phyloP scores from a whole-genome alignment of 805 yeast species.

The Metschnikowia proteae region DNA sequence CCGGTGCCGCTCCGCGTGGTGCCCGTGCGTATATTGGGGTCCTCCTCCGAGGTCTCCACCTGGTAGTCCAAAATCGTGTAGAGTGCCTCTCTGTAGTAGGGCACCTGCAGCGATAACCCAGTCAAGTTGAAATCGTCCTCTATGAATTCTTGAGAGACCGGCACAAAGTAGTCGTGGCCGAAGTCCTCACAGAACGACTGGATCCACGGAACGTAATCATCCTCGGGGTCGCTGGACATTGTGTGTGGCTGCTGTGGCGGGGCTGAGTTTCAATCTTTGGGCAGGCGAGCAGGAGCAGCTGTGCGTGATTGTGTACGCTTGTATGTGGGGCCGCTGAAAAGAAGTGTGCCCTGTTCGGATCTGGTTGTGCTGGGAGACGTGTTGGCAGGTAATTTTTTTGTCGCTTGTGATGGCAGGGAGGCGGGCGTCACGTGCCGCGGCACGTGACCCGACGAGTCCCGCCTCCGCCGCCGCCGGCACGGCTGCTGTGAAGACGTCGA shows the following conservation, averaged over 20 bases:
- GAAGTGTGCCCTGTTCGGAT: not conserved
- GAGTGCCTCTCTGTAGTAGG: conserved; percentile 86
- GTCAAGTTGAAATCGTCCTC: conserved; percentile 97
- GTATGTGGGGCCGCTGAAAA: not conserved
- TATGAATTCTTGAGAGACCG: conserved; percentile 86
- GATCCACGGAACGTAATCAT: conserved; percentile 75
- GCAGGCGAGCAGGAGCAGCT: not conserved
- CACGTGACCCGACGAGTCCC: not conserved
- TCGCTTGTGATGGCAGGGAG: conserved; percentile 6
- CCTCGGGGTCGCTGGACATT: conserved; percentile 45
- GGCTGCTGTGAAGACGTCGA: no score
- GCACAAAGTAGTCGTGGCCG: conserved; percentile 89
- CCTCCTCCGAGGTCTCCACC: conserved; percentile 43
- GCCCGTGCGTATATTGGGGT: conserved; percentile 9
- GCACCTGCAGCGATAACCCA: conserved; percentile 79
- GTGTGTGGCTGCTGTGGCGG: not conserved
- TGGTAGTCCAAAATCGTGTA: conserved; percentile 89
- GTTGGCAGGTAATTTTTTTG: conserved; percentile 1
- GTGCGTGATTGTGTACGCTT: conserved; percentile 1
- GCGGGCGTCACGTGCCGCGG: not conserved
- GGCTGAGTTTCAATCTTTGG: not conserved
- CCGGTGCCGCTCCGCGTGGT: conserved; percentile 1
- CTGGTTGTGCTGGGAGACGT: not conserved
- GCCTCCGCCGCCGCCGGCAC: no score
- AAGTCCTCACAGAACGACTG: conserved; percentile 71